These are phyloP conservation scores for Angomonas ambiguus DNA, from an alignment of 208 protist species.

Conservation along the genomic window DNA sequence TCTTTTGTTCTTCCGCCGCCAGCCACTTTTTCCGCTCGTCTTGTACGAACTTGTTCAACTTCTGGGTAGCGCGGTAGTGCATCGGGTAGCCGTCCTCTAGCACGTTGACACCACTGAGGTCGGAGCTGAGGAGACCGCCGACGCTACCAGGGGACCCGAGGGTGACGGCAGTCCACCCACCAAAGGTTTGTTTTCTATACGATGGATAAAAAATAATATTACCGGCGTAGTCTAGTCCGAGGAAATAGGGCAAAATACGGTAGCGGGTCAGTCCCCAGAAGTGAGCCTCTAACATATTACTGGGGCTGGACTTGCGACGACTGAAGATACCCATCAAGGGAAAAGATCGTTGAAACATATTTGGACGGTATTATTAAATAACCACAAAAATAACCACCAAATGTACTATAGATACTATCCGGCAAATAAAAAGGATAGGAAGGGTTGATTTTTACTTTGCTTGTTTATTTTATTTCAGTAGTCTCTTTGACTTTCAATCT, in stretches of 20 bases:
- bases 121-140: constrained; percentile 35
- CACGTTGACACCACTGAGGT: constrained; percentile 70
- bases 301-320: constrained; percentile 31
- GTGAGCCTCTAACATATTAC: constrained; percentile 63
- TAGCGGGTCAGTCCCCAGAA: constrained; percentile 88
- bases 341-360: constrained; percentile 25
- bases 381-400: neutral
- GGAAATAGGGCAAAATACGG: constrained; percentile 65
- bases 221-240: constrained; percentile 79
- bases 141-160: constrained; percentile 48
- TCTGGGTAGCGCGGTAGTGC: constrained; percentile 74
- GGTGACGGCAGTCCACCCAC: constrained; percentile 83
- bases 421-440: too few relatives aligned
- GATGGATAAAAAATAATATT: constrained; percentile 84
- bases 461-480: neutral
- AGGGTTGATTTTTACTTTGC: neutral
- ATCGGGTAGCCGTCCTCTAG: constrained; percentile 87
- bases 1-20: constrained; percentile 26
- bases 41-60: constrained; percentile 62
- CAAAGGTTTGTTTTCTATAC: constrained; percentile 70
- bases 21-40: constrained; percentile 53
- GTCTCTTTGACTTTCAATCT: neutral
- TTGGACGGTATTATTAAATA: neutral
- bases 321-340: constrained; percentile 20
- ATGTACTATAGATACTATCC: neutral